Evolutionary conservation across 2,329 filamentous ascomycete genomes (phyloP).

Genomic region (Aureobasidium subglaciale): DNA sequence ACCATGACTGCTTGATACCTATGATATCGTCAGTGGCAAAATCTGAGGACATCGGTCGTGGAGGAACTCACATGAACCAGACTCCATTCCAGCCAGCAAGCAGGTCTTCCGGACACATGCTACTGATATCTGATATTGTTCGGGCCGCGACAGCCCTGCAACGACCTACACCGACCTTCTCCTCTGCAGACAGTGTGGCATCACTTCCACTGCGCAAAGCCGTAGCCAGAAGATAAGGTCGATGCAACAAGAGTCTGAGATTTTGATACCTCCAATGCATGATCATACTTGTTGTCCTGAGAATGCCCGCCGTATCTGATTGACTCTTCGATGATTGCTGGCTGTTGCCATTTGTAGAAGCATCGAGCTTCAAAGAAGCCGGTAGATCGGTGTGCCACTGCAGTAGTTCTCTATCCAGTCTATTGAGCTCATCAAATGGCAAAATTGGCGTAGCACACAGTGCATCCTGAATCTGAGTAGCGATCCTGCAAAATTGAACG

Average conservation of each 20-base stretch:
- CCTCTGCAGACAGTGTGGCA: conserved; percentile 51
- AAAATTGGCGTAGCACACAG: conserved; percentile 63
- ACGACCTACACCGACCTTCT: conserved; percentile 59
- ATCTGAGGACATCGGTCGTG: too few species aligned
- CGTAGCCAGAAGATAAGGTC: conserved; percentile 61
- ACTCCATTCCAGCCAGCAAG: conserved; percentile 76
- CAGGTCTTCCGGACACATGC: conserved; percentile 64
- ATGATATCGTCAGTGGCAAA: not conserved
- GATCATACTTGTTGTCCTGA: conserved; percentile 62
- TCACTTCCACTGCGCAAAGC: conserved; percentile 49
- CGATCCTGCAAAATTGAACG: conserved; percentile 72
- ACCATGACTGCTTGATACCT: conserved; percentile 71
- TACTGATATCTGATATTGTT: conserved; percentile 65
- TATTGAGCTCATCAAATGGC: conserved; percentile 57
- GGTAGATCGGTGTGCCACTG: conserved; percentile 68
- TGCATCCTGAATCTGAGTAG: conserved; percentile 68
- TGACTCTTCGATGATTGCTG: conserved; percentile 11
- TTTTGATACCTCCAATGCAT: conserved; percentile 82
- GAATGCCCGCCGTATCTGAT: conserved; percentile 54
- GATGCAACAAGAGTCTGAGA: conserved; percentile 66
- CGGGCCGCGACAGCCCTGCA: conserved; percentile 63
- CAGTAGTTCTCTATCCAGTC: conserved; percentile 60
- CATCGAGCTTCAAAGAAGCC: conserved; percentile 27
- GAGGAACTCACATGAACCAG: conserved; percentile 61
- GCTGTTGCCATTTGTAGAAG: too few species aligned